These are phyloP conservation scores for Talaromyces sp. DNA, from an alignment of 2,329 filamentous ascomycete genomes.

Conservation along the genomic window DNA sequence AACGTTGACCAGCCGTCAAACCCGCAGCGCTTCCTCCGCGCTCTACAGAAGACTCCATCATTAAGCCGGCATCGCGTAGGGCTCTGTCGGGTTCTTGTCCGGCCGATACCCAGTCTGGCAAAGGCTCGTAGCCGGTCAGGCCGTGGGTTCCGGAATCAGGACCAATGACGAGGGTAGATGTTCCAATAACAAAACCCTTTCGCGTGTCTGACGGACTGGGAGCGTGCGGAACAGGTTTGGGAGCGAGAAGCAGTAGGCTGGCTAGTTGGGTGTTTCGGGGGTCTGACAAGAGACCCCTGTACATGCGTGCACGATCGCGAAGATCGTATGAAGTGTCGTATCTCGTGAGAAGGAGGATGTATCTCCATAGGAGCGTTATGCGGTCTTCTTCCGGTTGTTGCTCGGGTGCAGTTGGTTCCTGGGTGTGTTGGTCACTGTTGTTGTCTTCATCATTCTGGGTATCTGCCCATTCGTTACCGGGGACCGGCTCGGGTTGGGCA, in stretches of 20 bases:
- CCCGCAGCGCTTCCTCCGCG: constrained; percentile 15
- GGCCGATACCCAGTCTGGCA: constrained; percentile 80
- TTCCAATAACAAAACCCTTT: constrained; percentile 73
- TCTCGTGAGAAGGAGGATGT: constrained; percentile 76
- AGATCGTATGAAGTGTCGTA: constrained; percentile 96
- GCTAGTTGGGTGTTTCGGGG: constrained; percentile 76
- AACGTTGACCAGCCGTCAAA: constrained; percentile 38
- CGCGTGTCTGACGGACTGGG: constrained; percentile 84
- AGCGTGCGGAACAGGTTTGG: constrained; percentile 87
- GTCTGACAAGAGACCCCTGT: constrained; percentile 74
- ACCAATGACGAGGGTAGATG: constrained; percentile 78
- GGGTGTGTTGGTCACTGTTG: constrained; percentile 20
- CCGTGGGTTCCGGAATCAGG: constrained; percentile 69
- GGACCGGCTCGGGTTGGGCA: constrained; percentile 11
- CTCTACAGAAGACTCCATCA: constrained; percentile 19
- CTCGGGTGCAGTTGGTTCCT: constrained; percentile 23
- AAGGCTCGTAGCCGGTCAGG: constrained; percentile 68
- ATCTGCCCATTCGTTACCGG: constrained; percentile 29
- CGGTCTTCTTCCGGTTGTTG: constrained; percentile 48
- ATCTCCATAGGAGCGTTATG: constrained; percentile 75
- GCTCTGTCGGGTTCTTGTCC: constrained; percentile 74
- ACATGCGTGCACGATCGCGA: constrained; percentile 83
- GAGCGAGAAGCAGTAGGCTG: constrained; percentile 82
- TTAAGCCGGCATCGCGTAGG: constrained; percentile 60
- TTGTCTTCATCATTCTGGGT: constrained; percentile 16